A percentile compares a stretch with the other conserved stretches of the same genome.
Evolutionary conservation across 495 filamentous ascomycete genomes (phyloP).

Genomic region (Hypoxylon rickii): DNA sequence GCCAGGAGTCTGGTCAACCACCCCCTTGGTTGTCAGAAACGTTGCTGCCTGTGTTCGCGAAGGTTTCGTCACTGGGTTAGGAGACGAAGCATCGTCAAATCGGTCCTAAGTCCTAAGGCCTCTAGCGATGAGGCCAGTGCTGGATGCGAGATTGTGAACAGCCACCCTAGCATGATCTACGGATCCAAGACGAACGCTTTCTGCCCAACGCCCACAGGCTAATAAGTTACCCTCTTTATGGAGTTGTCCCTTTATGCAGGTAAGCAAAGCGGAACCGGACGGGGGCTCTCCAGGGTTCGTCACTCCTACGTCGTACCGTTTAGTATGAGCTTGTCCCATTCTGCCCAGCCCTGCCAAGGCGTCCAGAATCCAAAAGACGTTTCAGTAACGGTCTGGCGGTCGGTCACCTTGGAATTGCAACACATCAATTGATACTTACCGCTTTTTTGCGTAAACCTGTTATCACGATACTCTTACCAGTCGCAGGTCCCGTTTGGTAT

Average conservation of each 20-base stretch:
- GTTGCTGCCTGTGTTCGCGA: conserved; percentile 1
- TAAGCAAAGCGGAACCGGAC: conserved; percentile 29
- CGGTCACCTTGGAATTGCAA: conserved; percentile 24
- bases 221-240: conserved; percentile 19
- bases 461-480: conserved; percentile 12
- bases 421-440: conserved; percentile 21
- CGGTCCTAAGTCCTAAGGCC: conserved; percentile 8
- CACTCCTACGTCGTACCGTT: conserved; percentile 18
- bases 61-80: conserved; percentile 13
- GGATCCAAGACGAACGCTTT: conserved; percentile 27
- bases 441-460: conserved; percentile 15
- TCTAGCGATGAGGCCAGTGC: conserved; percentile 19
- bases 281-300: conserved; percentile 15
- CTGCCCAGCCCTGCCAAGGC: conserved; percentile 31
- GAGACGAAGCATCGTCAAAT: conserved; percentile 13
- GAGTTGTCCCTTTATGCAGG: conserved; percentile 18
- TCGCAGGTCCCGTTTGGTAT: conserved; percentile 19
- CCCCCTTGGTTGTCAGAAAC: conserved; percentile 9
- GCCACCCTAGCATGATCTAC: conserved; percentile 28
- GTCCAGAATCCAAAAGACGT: conserved; percentile 33
- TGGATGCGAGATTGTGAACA: conserved; percentile 5
- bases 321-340: conserved; percentile 29
- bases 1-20: neutral
- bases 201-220: conserved; percentile 9
- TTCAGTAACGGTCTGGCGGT: conserved; percentile 26